Evolutionary conservation across 106 monocot genomes (phyloP), one percentile per base, ranked within the genome.

Genomic region (Phalaenopsis aphrodite): DNA sequence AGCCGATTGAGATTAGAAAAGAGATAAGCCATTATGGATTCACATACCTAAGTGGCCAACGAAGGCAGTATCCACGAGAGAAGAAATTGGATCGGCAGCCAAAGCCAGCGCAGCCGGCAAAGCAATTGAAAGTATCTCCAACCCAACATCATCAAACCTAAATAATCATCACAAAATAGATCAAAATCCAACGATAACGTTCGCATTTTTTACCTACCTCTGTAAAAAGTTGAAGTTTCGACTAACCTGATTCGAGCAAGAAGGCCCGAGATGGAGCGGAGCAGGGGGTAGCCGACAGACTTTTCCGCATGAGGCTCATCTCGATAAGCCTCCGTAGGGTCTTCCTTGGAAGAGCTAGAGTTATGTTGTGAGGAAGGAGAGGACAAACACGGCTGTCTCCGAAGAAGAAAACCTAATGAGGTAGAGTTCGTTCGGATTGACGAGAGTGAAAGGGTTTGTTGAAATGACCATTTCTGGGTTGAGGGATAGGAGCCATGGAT

Each of bases 41-140:
- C 5, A 30, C 79, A 76, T 81, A 97, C 96, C 93, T 42, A 98
- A 55, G 86, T 98, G 97, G 16, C 97, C 97, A 52, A 98, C 86
- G 46, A 88, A 98, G 4, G 97, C 97, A 36, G 94, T 98, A 75
- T 98, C 94, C 8, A 98, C 90, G 16, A 98, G 81, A 15, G 97
- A 94, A 24, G 90, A 79, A 55, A 98, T 61, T 2, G 97, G 97
- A 79, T 98, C 97, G n/a, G 97, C 94, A 1, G 88, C 97, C 24
- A 98, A 88, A 19, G 94, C 90, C 61, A 98, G 77, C 16, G 81
- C 92, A 3, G 94, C 92, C 0, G 97, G 97, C 84, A 94, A 68
- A 4, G 92, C 97, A 16, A 98, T 92, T 77, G 58, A 84, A 18
- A 92, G 43, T 45, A 98, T 92, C 72, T 98, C 97, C 81, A 88